A percentile compares a stretch with the other conserved stretches of the same genome.
phyloP scores from a whole-genome alignment of 192 early-diverging fungal species.

The Coemansia sp. region DNA sequence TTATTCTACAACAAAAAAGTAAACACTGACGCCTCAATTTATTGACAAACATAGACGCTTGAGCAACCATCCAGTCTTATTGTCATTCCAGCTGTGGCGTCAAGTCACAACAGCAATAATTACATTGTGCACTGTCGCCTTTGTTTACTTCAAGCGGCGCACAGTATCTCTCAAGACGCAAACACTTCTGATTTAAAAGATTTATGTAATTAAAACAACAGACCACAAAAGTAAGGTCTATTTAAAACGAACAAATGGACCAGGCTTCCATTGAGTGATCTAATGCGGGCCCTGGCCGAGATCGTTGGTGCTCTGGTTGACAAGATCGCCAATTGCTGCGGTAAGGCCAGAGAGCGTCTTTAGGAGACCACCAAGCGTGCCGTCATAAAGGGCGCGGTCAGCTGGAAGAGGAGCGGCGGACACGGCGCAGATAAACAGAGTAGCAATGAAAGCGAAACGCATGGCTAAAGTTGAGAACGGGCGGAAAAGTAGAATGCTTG shows the following conservation, averaged over 20 bases:
- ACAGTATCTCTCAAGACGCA: not conserved
- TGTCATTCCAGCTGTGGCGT: not conserved
- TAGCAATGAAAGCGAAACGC: slow-evolving; percentile 39
- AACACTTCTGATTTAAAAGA: slow-evolving; percentile 4
- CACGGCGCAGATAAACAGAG: slow-evolving; percentile 27
- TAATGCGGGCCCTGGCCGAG: slow-evolving; percentile 55
- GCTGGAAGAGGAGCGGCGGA: slow-evolving; percentile 44
- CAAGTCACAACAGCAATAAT: not conserved
- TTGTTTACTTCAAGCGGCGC: not conserved
- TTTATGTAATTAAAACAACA: slow-evolving; percentile 21
- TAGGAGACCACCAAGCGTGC: slow-evolving; percentile 44
- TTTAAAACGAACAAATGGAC: slow-evolving; percentile 5
- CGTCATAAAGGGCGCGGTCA: slow-evolving; percentile 38
- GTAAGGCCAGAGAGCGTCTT: slow-evolving; percentile 49
- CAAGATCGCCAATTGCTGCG: slow-evolving; percentile 36
- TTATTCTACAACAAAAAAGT: not conserved
- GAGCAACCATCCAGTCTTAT: not conserved
- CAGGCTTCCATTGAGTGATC: not conserved
- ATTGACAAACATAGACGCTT: not conserved
- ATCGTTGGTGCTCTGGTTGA: slow-evolving; percentile 54
- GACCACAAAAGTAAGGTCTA: slow-evolving; percentile 4
- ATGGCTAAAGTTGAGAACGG: slow-evolving; percentile 16
- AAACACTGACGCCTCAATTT: not conserved
- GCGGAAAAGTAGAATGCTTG: not conserved
- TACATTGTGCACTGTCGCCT: not conserved